Conservation (phyloP, 352 stramenopile genomes). For the Paralagenidium karlingii region DNA sequence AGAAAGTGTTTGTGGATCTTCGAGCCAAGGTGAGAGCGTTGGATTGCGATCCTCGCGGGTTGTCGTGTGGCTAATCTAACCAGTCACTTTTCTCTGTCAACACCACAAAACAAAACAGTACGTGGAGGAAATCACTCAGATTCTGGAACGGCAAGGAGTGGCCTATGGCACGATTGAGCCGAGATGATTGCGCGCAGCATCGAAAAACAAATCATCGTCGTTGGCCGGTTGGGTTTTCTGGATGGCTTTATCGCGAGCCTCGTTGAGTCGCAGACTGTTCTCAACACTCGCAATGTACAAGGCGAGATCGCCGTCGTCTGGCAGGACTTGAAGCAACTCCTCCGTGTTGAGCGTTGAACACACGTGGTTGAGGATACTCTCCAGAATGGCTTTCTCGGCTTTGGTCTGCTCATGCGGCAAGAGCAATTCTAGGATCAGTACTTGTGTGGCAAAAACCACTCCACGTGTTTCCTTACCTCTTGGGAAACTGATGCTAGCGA, state of each 20-base stretch:
- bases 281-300: constrained; percentile 70
- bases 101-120: constrained; percentile 17
- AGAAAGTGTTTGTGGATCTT: constrained; percentile 29
- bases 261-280: constrained; percentile 35
- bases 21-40: constrained; percentile 23
- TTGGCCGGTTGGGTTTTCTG: constrained; percentile 1
- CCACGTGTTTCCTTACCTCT: constrained; percentile 11
- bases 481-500: constrained; percentile 31
- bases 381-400: constrained; percentile 29
- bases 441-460: not conserved
- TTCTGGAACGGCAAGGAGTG: constrained; percentile 38
- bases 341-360: constrained; percentile 58
- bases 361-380: constrained; percentile 52
- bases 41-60: no score
- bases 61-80: constrained; percentile 3
- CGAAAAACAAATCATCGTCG: not conserved
- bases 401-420: constrained; percentile 2
- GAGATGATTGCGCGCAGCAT: constrained; percentile 1
- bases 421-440: constrained; percentile 1
- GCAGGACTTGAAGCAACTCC: constrained; percentile 63
- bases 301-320: constrained; percentile 58
- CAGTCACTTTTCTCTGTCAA: not conserved
- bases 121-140: constrained; percentile 48
- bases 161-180: constrained; percentile 11
- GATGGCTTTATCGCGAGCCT: constrained; percentile 17